A percentile compares a stretch with the other conserved stretches of the same genome.
These are phyloP conservation scores for Pseudozyma thailandica DNA, from an alignment of 1,284 basidiomycete genomes.

Conservation along the genomic window DNA sequence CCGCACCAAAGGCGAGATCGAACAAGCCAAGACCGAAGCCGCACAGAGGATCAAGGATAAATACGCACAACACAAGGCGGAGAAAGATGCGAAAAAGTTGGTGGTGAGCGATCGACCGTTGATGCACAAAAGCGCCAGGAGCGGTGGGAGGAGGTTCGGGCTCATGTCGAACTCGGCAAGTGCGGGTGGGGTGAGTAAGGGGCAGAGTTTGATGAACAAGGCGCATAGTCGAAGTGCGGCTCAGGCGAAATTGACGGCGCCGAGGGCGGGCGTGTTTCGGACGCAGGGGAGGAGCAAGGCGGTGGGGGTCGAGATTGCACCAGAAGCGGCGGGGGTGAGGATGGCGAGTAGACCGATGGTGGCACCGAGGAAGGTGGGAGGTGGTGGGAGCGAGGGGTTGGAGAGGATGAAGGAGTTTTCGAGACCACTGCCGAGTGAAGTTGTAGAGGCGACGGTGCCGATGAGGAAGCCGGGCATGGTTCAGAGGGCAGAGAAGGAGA, in stretches of 20 bases:
- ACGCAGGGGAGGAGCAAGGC: slow-evolving; percentile 30
- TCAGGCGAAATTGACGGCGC: slow-evolving; percentile 36
- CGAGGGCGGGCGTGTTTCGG: slow-evolving; percentile 10
- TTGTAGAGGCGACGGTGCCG: neutral
- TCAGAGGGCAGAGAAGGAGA: slow-evolving; percentile 2
- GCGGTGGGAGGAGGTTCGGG: slow-evolving; percentile 20
- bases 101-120: slow-evolving; percentile 49
- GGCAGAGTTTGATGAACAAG: slow-evolving; percentile 49
- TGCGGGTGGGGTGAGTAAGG: slow-evolving; percentile 28
- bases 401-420: slow-evolving; percentile 22
- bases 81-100: slow-evolving; percentile 56
- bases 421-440: slow-evolving; percentile 5
- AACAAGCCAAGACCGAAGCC: slow-evolving; percentile 51
- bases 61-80: slow-evolving; percentile 56
- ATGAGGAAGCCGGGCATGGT: no score
- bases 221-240: slow-evolving; percentile 33
- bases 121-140: slow-evolving; percentile 17
- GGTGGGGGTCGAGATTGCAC: slow-evolving; percentile 27
- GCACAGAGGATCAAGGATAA: slow-evolving; percentile 56
- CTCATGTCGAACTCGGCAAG: slow-evolving; percentile 1
- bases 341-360: slow-evolving; percentile 34
- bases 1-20: slow-evolving; percentile 48
- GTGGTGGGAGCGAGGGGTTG: slow-evolving; percentile 25
- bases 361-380: slow-evolving; percentile 31
- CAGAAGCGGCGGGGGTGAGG: slow-evolving; percentile 19